Percentiles rank a stretch among this genome's conserved stretches.
These are phyloP conservation scores for Talaromyces ruber DNA, from an alignment of 495 filamentous ascomycete species.

Conservation along the genomic window DNA sequence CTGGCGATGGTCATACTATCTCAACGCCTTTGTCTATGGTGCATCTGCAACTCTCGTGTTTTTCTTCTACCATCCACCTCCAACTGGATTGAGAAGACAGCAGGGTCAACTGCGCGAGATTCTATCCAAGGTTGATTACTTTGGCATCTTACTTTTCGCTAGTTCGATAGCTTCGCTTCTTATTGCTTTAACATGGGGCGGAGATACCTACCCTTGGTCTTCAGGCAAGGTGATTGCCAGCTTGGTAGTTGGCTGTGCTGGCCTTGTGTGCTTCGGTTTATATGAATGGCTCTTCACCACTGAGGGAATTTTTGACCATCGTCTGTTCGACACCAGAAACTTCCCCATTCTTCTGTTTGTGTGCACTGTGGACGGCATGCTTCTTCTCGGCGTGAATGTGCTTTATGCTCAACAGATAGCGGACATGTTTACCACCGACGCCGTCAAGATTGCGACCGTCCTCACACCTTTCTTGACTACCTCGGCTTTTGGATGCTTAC, in stretches of 20 bases:
- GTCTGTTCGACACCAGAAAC: background rate
- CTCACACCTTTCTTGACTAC: background rate
- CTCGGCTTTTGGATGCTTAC: background rate
- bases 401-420: background rate
- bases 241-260: background rate
- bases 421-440: background rate
- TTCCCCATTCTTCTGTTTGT: background rate
- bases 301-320: background rate
- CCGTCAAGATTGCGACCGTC: background rate
- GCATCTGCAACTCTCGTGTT: background rate
- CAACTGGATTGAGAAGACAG: slow-evolving; percentile 8
- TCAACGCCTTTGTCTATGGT: background rate
- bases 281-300: slow-evolving; percentile 6
- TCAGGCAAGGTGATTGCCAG: slow-evolving; percentile 39
- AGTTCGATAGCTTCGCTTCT: slow-evolving; percentile 34
- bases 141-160: slow-evolving; percentile 45
- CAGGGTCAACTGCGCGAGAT: slow-evolving; percentile 15
- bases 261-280: background rate
- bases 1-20: background rate
- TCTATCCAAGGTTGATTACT: slow-evolving; percentile 42
- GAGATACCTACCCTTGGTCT: slow-evolving; percentile 43
- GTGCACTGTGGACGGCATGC: background rate
- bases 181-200: slow-evolving; percentile 49
- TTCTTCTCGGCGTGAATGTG: background rate
- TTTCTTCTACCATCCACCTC: slow-evolving; percentile 1